A percentile compares a stretch with the other conserved stretches of the same genome.
These are phyloP conservation scores for Plenodomus lindquistii DNA, from an alignment of 2,329 filamentous ascomycete genomes.

Conservation along the genomic window DNA sequence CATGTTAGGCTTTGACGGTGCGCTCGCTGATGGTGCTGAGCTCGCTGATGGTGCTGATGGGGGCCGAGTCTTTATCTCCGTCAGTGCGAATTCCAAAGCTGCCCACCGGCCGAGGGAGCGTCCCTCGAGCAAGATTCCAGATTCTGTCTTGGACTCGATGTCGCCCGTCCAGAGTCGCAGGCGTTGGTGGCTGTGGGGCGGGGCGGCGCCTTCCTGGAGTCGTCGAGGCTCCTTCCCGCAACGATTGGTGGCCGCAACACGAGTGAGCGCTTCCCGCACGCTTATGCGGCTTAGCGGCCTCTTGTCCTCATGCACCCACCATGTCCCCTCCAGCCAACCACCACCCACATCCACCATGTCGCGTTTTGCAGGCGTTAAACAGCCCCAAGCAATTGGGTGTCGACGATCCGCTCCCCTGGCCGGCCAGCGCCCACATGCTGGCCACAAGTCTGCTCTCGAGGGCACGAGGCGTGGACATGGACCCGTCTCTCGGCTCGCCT, in stretches of 20 bases:
- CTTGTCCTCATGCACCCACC: slow-evolving; percentile 24
- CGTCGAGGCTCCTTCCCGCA: slow-evolving; percentile 15
- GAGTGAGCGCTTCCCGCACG: slow-evolving; percentile 25
- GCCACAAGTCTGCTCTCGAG: slow-evolving; percentile 19
- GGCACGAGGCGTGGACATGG: slow-evolving; percentile 24
- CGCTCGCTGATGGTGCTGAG: no score
- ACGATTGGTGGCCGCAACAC: slow-evolving; percentile 19
- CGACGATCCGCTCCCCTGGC: slow-evolving; percentile 18
- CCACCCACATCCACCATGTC: slow-evolving; percentile 24
- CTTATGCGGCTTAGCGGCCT: slow-evolving; percentile 23
- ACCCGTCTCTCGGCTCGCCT: slow-evolving; percentile 12
- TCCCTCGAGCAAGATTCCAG: no score
- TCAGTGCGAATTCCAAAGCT: no score
- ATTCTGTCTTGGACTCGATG: slow-evolving; percentile 23
- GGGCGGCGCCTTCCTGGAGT: slow-evolving; percentile 24
- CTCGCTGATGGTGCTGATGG: no score
- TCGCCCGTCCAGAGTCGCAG: slow-evolving; percentile 8
- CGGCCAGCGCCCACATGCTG: slow-evolving; percentile 21
- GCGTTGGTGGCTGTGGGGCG: slow-evolving; percentile 11
- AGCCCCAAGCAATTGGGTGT: slow-evolving; percentile 30
- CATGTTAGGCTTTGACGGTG: slow-evolving; percentile 19
- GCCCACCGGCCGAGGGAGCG: no score
- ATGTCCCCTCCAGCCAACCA: slow-evolving; percentile 30
- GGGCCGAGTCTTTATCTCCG: no score
- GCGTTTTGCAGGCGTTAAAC: slow-evolving; percentile 38